Conservation (phyloP, 2,329 filamentous ascomycete genomes). For the Beauveria medogensis region DNA sequence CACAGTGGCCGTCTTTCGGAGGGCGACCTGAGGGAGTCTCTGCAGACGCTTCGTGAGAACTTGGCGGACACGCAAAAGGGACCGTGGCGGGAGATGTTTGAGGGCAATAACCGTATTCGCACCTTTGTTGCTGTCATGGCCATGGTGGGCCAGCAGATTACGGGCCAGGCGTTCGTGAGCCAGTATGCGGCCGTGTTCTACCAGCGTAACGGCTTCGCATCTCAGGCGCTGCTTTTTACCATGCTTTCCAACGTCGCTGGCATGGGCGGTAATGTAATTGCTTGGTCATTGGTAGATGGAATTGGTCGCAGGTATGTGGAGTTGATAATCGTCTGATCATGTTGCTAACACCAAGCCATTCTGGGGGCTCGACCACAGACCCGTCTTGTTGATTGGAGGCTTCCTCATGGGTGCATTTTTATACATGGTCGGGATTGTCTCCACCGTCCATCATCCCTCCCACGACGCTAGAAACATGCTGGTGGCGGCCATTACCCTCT, state of each 20-base stretch:
- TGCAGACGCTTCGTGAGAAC: conserved; percentile 15
- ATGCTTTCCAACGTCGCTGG: conserved; percentile 14
- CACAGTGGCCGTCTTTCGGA: conserved; percentile 20
- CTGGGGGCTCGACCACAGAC: conserved; percentile 8
- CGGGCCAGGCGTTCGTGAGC: conserved; percentile 22
- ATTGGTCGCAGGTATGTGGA: conserved; percentile 15
- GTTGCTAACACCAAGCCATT: not conserved
- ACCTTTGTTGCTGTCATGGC: conserved; percentile 20
- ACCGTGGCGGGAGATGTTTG: conserved; percentile 17
- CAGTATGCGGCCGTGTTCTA: conserved; percentile 24
- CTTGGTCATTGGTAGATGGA: conserved; percentile 19
- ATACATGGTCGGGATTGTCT: conserved; percentile 17
- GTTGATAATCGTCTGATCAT: not conserved
- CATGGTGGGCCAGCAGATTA: conserved; percentile 25
- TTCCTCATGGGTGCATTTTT: conserved; percentile 18
- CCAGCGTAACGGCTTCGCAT: conserved; percentile 19
- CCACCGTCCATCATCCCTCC: conserved; percentile 1
- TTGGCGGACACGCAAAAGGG: conserved; percentile 16
- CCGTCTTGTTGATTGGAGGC: conserved; percentile 18
- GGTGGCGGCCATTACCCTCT: conserved; percentile 21
- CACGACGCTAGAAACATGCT: not conserved
- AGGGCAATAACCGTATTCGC: conserved; percentile 15
- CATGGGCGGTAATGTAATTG: conserved; percentile 12
- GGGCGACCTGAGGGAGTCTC: conserved; percentile 17
- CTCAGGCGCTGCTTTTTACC: conserved; percentile 19